Evolutionary conservation across 2,329 filamentous ascomycete species (phyloP), one percentile per base, ranked within the genome.

Genomic region (Colletotrichum sp.): DNA sequence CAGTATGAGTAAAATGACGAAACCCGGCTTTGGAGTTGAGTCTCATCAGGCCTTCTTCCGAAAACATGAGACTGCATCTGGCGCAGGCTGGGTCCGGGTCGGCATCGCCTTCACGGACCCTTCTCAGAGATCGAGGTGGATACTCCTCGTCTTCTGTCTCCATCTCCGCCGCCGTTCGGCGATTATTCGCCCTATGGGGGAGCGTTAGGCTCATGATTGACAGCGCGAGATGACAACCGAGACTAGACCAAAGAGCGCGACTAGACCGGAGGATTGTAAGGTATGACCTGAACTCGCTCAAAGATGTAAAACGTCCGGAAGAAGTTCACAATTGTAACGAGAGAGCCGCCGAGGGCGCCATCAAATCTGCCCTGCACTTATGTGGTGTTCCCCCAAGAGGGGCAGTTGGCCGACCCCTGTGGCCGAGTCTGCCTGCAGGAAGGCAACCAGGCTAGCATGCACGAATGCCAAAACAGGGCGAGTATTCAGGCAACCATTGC

Each of bases 401-500:
- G 2, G 2, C 32, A 3, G 32, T 3, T 28, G 57, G 16, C 52
- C 12, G 16, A 39, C 60, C 15, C 26, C 2, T 62, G 32, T 34
- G 32, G 32, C 12, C 1, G 62, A 28, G 62, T 69, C 39, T 62
- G 57, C 68, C 68, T 70, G 68, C 68, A 70, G 55, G 32, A 70
- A 70, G 68, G 68, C 68, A 63, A 70, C 57, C 68, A 24, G 13
- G 21, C 68, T 70, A 70, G 57, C 26, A 70, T 70, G 68, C 68
- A 70, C 24, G 55, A 44, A 34, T 28, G 52, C 0, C 44, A 52
- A 0, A 36, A 39, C 49, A 18, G 21, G 65, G 65, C 65, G 65
- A 0, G 0, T 44, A 34, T 16, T 18, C 49, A 44, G 52, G 30
- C 32, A 59, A 0, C 66, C 66, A 0, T 0, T 26, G 65, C 21